These are phyloP conservation scores for Trichoderma aggressivum DNA, from an alignment of 2,329 filamentous ascomycete genomes.

Conservation along the genomic window DNA sequence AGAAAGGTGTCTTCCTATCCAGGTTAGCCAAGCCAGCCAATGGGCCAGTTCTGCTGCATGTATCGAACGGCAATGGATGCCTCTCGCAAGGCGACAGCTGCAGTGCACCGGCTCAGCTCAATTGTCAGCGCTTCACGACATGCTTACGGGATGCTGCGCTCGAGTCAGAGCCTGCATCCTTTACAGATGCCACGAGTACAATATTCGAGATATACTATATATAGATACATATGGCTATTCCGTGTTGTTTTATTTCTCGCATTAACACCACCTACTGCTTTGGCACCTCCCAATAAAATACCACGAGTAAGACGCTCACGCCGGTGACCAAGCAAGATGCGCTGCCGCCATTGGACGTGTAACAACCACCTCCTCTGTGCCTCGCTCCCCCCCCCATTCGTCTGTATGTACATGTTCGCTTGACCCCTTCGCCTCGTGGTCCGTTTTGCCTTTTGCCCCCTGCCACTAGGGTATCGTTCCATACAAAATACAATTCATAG, in stretches of 20 bases:
- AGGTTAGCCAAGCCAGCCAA: neutral
- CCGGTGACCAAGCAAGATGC: neutral
- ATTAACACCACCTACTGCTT: constrained; percentile 1
- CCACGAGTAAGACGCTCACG: constrained; percentile 2
- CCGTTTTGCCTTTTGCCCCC: constrained; percentile 13
- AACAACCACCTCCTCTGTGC: neutral
- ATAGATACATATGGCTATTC: neutral
- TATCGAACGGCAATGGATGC: neutral
- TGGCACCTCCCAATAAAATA: neutral
- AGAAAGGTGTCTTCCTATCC: neutral
- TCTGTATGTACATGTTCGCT: constrained; percentile 7
- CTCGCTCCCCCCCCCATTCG: neutral
- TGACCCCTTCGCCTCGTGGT: neutral
- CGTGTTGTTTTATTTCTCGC: neutral
- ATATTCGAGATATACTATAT: neutral
- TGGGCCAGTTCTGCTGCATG: neutral
- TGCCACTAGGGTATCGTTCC: constrained; percentile 19
- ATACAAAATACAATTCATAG: constrained; percentile 14
- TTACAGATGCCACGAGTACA: neutral
- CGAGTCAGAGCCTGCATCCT: neutral
- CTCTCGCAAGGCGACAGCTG: neutral
- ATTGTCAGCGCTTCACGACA: neutral
- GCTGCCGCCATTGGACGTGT: neutral
- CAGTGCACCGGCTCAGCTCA: neutral
- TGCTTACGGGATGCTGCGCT: neutral